Conservation (phyloP, 192 early-diverging fungal species). For the Coemansia sp. region DNA sequence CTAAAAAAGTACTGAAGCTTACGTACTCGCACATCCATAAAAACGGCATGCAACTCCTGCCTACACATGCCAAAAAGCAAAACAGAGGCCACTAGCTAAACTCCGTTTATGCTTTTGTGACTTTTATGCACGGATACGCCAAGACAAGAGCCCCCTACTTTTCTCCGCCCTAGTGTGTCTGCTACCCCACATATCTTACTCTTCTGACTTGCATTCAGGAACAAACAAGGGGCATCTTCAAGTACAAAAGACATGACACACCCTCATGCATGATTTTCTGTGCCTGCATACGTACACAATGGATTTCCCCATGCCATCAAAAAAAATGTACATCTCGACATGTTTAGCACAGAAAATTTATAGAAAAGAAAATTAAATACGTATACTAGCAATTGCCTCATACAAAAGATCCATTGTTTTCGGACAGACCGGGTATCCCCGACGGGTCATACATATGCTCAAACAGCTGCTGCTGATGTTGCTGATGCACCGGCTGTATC, state of each 20-base stretch:
- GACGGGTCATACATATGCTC: slow-evolving; percentile 24
- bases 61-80: too few relatives aligned
- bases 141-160: not conserved
- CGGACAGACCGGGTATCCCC: slow-evolving; percentile 21
- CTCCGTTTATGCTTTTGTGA: not conserved
- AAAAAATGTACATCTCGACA: not conserved
- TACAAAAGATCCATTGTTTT: slow-evolving; percentile 31
- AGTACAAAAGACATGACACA: not conserved
- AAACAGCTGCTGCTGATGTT: slow-evolving; percentile 7
- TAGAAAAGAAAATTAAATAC: not conserved
- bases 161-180: not conserved
- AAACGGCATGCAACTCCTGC: too few relatives aligned
- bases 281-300: slow-evolving; percentile 6
- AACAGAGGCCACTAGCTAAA: too few relatives aligned
- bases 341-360: not conserved
- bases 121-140: not conserved
- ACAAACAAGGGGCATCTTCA: not conserved
- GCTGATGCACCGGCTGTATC: not conserved
- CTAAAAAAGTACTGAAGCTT: too few relatives aligned
- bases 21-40: too few relatives aligned
- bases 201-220: not conserved
- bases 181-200: not conserved
- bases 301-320: not conserved
- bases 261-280: not conserved
- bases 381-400: slow-evolving; percentile 5